Percentiles rank a stretch among this genome's conserved stretches.
phyloP scores from a whole-genome alignment of 208 protist genomes.

The Vickermania ingenoplastis region DNA sequence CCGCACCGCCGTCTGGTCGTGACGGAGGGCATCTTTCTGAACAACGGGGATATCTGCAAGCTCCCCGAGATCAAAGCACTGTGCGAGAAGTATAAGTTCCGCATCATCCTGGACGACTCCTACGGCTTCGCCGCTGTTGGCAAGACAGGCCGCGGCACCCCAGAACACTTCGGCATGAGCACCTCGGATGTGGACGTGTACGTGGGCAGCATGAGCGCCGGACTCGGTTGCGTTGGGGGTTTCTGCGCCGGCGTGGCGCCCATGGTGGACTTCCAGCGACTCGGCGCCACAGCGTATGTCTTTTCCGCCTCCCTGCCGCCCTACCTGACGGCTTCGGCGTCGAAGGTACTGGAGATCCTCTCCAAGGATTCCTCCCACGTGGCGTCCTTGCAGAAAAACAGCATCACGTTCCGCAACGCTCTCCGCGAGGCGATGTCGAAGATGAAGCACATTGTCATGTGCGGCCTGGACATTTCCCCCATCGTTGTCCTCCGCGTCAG shows the following conservation, averaged over 20 bases:
- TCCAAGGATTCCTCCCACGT: constrained; percentile 31
- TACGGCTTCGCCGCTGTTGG: constrained; percentile 93
- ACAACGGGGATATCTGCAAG: constrained; percentile 80
- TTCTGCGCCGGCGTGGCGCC: constrained; percentile 87
- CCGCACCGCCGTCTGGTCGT: constrained; percentile 90
- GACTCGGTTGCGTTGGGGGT: constrained; percentile 90
- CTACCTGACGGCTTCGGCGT: constrained; percentile 83
- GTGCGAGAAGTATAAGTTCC: constrained; percentile 92
- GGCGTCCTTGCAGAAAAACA: constrained; percentile 33
- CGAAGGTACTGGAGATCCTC: constrained; percentile 66
- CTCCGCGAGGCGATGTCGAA: constrained; percentile 43
- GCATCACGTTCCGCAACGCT: constrained; percentile 28
- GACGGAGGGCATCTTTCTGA: constrained; percentile 92
- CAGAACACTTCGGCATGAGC: constrained; percentile 89
- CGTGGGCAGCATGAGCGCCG: constrained; percentile 77
- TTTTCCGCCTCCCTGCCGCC: constrained; percentile 97
- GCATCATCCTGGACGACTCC: constrained; percentile 95
- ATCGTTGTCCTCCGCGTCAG: constrained; percentile 44
- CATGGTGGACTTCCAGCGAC: constrained; percentile 92
- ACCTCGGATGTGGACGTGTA: constrained; percentile 81
- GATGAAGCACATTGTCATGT: constrained; percentile 40
- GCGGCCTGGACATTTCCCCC: constrained; percentile 53
- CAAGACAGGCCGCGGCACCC: constrained; percentile 88
- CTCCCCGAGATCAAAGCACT: constrained; percentile 88
- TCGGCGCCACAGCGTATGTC: constrained; percentile 90